Conservation (phyloP, 495 filamentous ascomycete genomes). For the Penicillium manginii region DNA sequence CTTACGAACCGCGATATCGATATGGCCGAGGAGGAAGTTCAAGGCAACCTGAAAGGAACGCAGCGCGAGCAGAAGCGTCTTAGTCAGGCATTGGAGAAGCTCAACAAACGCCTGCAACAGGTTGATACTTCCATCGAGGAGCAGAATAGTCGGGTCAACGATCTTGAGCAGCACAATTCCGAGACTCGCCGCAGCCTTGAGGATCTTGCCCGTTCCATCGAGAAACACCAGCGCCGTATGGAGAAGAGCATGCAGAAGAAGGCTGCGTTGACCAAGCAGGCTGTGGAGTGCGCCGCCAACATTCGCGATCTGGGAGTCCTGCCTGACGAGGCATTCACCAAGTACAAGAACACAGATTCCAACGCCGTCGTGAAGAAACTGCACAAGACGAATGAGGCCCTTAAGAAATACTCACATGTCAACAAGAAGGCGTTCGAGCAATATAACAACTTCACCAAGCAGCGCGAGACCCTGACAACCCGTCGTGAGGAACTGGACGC, state of each 20-base stretch:
- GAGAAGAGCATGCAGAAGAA: slow-evolving; percentile 90
- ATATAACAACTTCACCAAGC: slow-evolving; percentile 94
- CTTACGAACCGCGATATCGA: slow-evolving; percentile 79
- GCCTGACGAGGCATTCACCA: slow-evolving; percentile 91
- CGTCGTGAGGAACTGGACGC: slow-evolving; percentile 83
- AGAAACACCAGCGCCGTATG: slow-evolving; percentile 86
- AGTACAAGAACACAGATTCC: slow-evolving; percentile 78
- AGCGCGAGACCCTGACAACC: slow-evolving; percentile 80
- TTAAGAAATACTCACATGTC: slow-evolving; percentile 96
- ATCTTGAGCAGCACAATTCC: slow-evolving; percentile 64
- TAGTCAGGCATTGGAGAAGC: slow-evolving; percentile 59
- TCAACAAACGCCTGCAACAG: slow-evolving; percentile 69
- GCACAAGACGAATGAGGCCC: slow-evolving; percentile 87
- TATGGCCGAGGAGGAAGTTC: slow-evolving; percentile 59
- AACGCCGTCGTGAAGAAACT: slow-evolving; percentile 83
- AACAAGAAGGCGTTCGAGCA: slow-evolving; percentile 99
- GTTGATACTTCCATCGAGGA: slow-evolving; percentile 74
- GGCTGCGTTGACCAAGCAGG: slow-evolving; percentile 73
- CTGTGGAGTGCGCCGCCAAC: slow-evolving; percentile 77
- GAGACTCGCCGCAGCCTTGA: slow-evolving; percentile 71
- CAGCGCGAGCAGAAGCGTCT: slow-evolving; percentile 82
- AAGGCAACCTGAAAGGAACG: slow-evolving; percentile 73
- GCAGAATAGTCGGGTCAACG: slow-evolving; percentile 58
- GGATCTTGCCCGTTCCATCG: slow-evolving; percentile 78
- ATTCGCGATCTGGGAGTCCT: slow-evolving; percentile 93